Conservation (phyloP, 2,329 filamentous ascomycete species). For the Diaporthe amygdali region DNA sequence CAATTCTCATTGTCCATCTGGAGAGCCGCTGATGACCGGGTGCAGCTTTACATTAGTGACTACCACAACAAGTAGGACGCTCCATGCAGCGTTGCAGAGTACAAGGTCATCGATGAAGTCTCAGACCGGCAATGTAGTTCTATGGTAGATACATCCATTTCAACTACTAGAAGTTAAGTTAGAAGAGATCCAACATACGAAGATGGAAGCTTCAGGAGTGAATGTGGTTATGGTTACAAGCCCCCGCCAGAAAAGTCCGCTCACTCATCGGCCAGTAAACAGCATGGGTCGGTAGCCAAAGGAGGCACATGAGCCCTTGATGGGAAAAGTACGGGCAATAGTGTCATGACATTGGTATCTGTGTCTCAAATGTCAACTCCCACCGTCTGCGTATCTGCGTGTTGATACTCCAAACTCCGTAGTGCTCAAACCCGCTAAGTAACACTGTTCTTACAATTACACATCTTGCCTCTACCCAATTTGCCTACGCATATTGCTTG, state of each 20-base stretch:
- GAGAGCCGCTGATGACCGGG: neutral
- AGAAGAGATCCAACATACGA: neutral
- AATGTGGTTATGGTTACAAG: neutral
- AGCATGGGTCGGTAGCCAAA: fast-evolving
- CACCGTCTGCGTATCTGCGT: neutral
- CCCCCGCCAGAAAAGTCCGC: neutral
- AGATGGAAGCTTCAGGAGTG: neutral
- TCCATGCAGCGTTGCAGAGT: neutral
- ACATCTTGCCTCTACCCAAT: neutral
- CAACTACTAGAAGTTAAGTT: neutral
- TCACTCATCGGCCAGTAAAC: neutral
- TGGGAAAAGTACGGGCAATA: no score
- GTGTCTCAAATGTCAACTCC: no score
- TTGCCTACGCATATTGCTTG: neutral
- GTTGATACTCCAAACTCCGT: neutral
- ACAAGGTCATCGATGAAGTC: neutral
- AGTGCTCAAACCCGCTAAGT: neutral
- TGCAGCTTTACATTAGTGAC: neutral
- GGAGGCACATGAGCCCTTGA: no score
- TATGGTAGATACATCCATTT: neutral
- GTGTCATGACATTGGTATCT: neutral
- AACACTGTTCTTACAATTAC: neutral
- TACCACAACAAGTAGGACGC: neutral
- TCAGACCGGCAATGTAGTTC: neutral
- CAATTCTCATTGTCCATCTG: neutral